These are phyloP conservation scores for Sextonia rubra DNA, from an alignment of 164 flowering plant species.

Conservation along the genomic window DNA sequence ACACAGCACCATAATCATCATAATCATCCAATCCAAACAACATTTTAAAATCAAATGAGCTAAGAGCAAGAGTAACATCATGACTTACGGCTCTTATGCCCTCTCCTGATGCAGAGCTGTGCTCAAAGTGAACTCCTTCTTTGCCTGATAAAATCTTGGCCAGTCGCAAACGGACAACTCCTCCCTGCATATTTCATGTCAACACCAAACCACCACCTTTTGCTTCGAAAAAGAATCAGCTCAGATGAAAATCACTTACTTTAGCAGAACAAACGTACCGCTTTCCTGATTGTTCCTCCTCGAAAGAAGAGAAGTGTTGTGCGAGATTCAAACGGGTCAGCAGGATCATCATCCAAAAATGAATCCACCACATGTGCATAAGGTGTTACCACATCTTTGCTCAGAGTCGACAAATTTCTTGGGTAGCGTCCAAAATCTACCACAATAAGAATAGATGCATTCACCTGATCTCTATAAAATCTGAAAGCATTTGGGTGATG, in stretches of 20 bases:
- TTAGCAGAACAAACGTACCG: constrained; percentile 41
- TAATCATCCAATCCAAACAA: background rate
- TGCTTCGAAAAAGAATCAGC: background rate
- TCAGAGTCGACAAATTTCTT: constrained; percentile 55
- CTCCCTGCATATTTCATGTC: constrained; percentile 54
- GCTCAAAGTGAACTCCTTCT: constrained; percentile 71
- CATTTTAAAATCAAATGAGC: background rate
- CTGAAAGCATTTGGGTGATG: constrained; percentile 99
- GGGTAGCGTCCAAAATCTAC: constrained; percentile 91
- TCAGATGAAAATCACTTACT: background rate
- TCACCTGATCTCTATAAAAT: constrained; percentile 69
- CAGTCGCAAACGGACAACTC: constrained; percentile 72
- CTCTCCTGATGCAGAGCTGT: constrained; percentile 53
- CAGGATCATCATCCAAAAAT: constrained; percentile 49
- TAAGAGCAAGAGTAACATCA: background rate
- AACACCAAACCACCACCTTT: constrained; percentile 9
- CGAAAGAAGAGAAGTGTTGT: constrained; percentile 77
- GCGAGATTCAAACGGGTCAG: constrained; percentile 76
- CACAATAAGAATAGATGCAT: constrained; percentile 83
- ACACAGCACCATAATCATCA: background rate
- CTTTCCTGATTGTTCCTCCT: constrained; percentile 89
- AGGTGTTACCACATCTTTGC: constrained; percentile 94
- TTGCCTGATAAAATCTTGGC: constrained; percentile 51
- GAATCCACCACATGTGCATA: constrained; percentile 91
- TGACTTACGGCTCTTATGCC: constrained; percentile 63